These are phyloP conservation scores for Pyrenophora teres DNA, from an alignment of 2,329 filamentous ascomycete species.

Conservation along the genomic window DNA sequence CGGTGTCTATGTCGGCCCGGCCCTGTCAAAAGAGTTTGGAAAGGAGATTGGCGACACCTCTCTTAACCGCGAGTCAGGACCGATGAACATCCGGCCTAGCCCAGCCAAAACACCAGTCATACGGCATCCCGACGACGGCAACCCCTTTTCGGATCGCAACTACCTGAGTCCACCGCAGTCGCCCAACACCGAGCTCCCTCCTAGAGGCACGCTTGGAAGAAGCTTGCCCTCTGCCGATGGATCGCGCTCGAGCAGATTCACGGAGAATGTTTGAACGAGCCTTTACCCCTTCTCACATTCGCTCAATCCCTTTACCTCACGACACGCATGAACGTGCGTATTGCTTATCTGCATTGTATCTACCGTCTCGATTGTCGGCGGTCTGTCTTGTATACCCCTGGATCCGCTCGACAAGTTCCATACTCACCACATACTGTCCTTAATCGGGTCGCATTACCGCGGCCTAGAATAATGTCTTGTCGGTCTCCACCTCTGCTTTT, in stretches of 20 bases:
- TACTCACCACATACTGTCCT: slow-evolving; percentile 28
- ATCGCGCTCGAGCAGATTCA: slow-evolving; percentile 53
- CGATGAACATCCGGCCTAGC: slow-evolving; percentile 53
- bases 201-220: slow-evolving; percentile 46
- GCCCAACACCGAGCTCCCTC: slow-evolving; percentile 39
- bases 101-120: slow-evolving; percentile 67
- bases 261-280: slow-evolving; percentile 51
- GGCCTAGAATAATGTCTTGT: slow-evolving; percentile 30
- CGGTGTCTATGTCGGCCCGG: slow-evolving; percentile 47
- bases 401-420: slow-evolving; percentile 12
- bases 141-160: slow-evolving; percentile 28
- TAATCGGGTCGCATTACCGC: slow-evolving; percentile 19
- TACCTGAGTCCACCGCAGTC: slow-evolving; percentile 47
- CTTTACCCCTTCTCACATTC: slow-evolving; percentile 28
- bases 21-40: slow-evolving; percentile 26
- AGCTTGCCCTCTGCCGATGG: slow-evolving; percentile 53
- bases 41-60: slow-evolving; percentile 37
- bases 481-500: slow-evolving; percentile 8
- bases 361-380: slow-evolving; percentile 12
- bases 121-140: slow-evolving; percentile 50
- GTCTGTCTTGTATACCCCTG: slow-evolving; percentile 30
- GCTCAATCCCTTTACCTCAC: slow-evolving; percentile 20
- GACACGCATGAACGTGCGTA: slow-evolving; percentile 36
- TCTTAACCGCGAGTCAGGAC: slow-evolving; percentile 26
- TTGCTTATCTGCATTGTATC: slow-evolving; percentile 17